Evolutionary conservation across 805 yeast species (phyloP).

Genomic region (Schwanniomyces sp.): DNA sequence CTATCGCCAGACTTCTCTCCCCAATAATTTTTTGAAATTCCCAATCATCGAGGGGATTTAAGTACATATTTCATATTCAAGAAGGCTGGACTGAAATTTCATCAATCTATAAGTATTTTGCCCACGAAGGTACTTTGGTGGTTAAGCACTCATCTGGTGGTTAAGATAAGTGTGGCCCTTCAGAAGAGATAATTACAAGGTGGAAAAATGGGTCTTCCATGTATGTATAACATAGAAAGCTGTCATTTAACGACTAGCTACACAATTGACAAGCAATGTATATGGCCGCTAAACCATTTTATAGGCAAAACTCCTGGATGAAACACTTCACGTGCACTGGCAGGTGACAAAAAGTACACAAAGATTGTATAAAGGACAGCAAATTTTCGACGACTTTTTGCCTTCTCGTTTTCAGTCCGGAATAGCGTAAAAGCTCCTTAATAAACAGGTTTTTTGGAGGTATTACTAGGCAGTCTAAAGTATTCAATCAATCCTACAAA

Average conservation of each 20-base stretch:
- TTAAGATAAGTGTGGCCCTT: no score
- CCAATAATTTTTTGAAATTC: no score
- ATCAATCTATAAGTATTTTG: no score
- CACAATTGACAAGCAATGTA: not conserved
- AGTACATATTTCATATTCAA: no score
- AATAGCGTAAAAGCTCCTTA: not conserved
- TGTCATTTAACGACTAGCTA: not conserved
- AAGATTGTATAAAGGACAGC: not conserved
- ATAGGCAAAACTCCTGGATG: not conserved
- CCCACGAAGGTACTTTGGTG: no score
- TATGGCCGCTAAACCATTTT: not conserved
- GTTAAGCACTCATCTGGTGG: no score
- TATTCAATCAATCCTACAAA: constrained; percentile 10
- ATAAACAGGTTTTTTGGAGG: constrained; percentile 1
- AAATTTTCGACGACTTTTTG: constrained; percentile 3
- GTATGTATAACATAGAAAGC: no score
- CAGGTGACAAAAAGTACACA: not conserved
- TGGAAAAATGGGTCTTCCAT: no score
- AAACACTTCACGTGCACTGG: not conserved
- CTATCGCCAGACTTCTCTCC: no score
- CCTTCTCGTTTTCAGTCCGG: constrained; percentile 1
- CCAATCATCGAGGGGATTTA: no score
- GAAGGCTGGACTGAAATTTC: no score
- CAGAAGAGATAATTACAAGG: no score
- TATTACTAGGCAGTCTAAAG: constrained; percentile 3